These are phyloP conservation scores for Fusarium bulbicola DNA, from an alignment of 2,329 filamentous ascomycete species.

Conservation along the genomic window DNA sequence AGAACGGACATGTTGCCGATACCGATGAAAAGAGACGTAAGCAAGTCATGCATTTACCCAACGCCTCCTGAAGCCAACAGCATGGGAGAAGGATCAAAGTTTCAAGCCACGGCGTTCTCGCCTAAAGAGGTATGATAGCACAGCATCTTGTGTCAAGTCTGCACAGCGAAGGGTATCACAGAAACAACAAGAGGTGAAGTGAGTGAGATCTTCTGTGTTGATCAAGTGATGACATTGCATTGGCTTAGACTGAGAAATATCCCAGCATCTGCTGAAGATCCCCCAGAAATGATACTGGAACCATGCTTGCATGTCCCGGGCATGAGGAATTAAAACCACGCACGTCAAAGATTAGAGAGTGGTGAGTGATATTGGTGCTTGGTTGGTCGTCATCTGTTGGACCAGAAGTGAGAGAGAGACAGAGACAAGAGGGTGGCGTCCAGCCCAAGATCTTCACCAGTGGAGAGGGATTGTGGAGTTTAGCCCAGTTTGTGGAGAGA, in stretches of 20 bases:
- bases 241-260: neutral
- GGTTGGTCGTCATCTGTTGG: neutral
- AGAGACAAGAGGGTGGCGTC: neutral
- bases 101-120: constrained; percentile 11
- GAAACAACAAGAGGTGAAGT: neutral
- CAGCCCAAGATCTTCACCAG: constrained; percentile 1
- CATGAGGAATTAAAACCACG: neutral
- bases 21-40: neutral
- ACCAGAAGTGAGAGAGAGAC: neutral
- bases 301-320: neutral
- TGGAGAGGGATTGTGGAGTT: constrained; percentile 4
- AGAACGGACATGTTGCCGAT: neutral
- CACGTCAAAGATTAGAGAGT: neutral
- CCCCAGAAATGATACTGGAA: neutral
- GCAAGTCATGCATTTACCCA: neutral
- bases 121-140: constrained; percentile 11
- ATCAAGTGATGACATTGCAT: neutral
- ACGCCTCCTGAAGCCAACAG: constrained; percentile 14
- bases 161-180: neutral
- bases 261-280: neutral
- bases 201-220: neutral
- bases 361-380: neutral
- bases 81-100: constrained; percentile 14
- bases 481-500: constrained; percentile 20
- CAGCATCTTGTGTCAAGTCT: constrained; percentile 19